Percentiles rank a stretch among this genome's conserved stretches.
Evolutionary conservation across 495 filamentous ascomycete species (phyloP).

Genomic region (Thermochaetoides thermophila): DNA sequence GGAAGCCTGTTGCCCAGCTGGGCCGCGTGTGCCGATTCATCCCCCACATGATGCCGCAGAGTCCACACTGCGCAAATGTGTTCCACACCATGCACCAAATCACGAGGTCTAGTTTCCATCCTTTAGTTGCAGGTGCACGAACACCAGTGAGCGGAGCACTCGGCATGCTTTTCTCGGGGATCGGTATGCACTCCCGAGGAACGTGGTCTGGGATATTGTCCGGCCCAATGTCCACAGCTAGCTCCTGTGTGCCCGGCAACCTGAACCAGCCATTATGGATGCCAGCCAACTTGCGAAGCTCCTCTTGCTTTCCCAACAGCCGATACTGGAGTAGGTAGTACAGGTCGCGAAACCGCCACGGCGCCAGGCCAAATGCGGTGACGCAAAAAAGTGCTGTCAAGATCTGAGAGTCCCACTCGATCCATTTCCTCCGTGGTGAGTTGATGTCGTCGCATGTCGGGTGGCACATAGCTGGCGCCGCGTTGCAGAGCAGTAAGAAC

Average conservation of each 20-base stretch:
- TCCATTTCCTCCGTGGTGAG: conserved; percentile 61
- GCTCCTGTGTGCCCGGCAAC: conserved; percentile 38
- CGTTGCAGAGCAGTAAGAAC: conserved; percentile 66
- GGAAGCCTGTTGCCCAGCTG: conserved; percentile 56
- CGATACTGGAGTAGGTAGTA: conserved; percentile 55
- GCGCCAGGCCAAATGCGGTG: conserved; percentile 68
- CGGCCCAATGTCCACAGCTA: conserved; percentile 29
- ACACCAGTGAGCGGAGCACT: conserved; percentile 45
- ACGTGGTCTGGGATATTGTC: conserved; percentile 24
- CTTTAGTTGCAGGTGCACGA: conserved; percentile 45
- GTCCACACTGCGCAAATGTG: conserved; percentile 54
- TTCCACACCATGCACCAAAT: conserved; percentile 63
- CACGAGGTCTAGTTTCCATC: conserved; percentile 71
- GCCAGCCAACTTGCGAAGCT: conserved; percentile 44
- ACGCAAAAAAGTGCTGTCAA: conserved; percentile 77
- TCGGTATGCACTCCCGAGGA: conserved; percentile 31
- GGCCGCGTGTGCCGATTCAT: conserved; percentile 56
- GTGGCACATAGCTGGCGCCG: conserved; percentile 64
- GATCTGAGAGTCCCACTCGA: conserved; percentile 75
- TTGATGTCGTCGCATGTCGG: conserved; percentile 59
- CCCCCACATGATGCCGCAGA: conserved; percentile 71
- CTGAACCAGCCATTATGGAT: conserved; percentile 61
- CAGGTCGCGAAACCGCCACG: conserved; percentile 72
- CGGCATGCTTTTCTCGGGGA: conserved; percentile 39
- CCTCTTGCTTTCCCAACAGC: conserved; percentile 33